Conservation (phyloP, 805 yeast genomes). For the Nakazawaea populi region DNA sequence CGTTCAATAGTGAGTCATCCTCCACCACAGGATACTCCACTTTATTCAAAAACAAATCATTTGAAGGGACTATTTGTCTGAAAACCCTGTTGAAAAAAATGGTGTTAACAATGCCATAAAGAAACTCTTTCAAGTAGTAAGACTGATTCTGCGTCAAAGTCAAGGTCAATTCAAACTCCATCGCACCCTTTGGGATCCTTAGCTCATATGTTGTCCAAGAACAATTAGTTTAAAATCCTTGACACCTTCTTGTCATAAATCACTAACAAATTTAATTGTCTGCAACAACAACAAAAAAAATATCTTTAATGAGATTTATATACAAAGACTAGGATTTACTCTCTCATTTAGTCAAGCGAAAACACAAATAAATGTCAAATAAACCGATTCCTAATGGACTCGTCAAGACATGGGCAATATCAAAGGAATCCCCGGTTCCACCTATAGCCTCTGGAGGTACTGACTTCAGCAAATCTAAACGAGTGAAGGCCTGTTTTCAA, state of each 20-base stretch:
- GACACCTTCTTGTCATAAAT: too few species aligned
- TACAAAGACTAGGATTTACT: not conserved
- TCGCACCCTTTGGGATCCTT: not conserved
- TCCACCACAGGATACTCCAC: slow-evolving; percentile 8
- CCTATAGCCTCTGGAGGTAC: not conserved
- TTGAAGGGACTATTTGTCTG: slow-evolving; percentile 6
- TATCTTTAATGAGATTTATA: not conserved
- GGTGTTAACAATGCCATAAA: slow-evolving; percentile 9
- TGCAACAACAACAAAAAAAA: not conserved
- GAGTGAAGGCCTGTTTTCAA: slow-evolving; percentile 53
- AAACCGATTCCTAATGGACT: not conserved
- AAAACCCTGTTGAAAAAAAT: slow-evolving; percentile 10
- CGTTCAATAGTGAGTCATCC: not conserved
- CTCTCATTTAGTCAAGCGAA: not conserved
- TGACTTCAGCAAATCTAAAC: slow-evolving; percentile 11
- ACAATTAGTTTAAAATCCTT: too few species aligned
- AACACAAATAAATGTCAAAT: not conserved
- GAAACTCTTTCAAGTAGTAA: slow-evolving; percentile 4
- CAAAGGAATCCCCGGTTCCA: not conserved
- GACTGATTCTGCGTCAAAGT: slow-evolving; percentile 5
- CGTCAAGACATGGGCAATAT: slow-evolving; percentile 1
- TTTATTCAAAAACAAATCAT: slow-evolving; percentile 4
- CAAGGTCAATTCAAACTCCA: slow-evolving; percentile 10
- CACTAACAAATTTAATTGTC: too few species aligned
- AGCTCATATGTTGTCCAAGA: not conserved